A percentile compares a stretch with the other conserved stretches of the same genome.
Evolutionary conservation across 805 yeast species (phyloP).

Genomic region (Wickerhamiella dianesei): DNA sequence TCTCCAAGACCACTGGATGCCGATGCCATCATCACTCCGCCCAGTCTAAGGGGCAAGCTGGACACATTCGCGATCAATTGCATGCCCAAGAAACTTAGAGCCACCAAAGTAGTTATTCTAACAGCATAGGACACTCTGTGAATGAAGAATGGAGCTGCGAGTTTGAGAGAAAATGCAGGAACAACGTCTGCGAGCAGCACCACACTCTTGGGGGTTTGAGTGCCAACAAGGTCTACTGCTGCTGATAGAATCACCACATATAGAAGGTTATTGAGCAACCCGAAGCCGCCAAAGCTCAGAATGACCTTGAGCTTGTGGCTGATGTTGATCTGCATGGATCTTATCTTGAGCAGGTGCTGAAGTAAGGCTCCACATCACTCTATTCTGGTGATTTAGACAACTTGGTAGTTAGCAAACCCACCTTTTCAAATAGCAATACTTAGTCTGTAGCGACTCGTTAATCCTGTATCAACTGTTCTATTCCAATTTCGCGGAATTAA

Average conservation of each 20-base stretch:
- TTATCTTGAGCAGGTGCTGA: background rate
- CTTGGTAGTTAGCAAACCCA: too few relatives aligned
- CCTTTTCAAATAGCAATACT: too few relatives aligned
- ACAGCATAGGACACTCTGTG: slow-evolving; percentile 47
- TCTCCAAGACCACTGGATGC: slow-evolving; percentile 84
- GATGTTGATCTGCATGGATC: background rate
- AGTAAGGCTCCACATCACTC: too few relatives aligned
- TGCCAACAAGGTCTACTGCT: slow-evolving; percentile 83
- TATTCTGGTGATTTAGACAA: too few relatives aligned
- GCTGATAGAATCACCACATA: slow-evolving; percentile 87
- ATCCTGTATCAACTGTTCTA: too few relatives aligned
- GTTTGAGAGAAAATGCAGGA: slow-evolving; percentile 64
- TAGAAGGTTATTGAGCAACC: slow-evolving; percentile 73
- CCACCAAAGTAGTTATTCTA: slow-evolving; percentile 44
- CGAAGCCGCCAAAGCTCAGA: slow-evolving; percentile 56
- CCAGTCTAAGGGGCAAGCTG: slow-evolving; percentile 31
- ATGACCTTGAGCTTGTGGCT: background rate
- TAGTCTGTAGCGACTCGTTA: too few relatives aligned
- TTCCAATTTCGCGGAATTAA: too few relatives aligned
- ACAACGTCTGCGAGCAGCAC: slow-evolving; percentile 77
- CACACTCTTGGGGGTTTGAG: slow-evolving; percentile 66
- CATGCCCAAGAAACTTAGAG: slow-evolving; percentile 63
- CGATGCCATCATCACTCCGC: slow-evolving; percentile 72
- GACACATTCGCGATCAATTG: slow-evolving; percentile 39
- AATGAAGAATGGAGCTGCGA: slow-evolving; percentile 65